phyloP scores from a whole-genome alignment of 768 basidiomycete genomes.

The Phylloporus rhodoxanthus region DNA sequence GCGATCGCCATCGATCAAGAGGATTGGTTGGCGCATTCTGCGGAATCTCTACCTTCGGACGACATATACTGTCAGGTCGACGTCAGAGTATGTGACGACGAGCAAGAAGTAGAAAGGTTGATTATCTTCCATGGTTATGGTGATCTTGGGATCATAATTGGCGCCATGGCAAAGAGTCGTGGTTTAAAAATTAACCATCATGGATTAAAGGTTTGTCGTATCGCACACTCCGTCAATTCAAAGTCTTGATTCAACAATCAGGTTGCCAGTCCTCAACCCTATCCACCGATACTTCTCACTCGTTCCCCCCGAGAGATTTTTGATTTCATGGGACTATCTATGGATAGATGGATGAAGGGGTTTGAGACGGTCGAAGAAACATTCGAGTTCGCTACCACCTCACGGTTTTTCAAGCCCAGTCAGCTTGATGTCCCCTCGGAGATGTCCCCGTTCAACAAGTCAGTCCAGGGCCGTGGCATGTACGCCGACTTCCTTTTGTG shows the following conservation, averaged over 20 bases:
- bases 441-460: constrained; percentile 37
- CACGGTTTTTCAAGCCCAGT: constrained; percentile 46
- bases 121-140: constrained; percentile 61
- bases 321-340: constrained; percentile 52
- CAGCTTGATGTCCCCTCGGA: constrained; percentile 28
- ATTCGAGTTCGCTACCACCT: constrained; percentile 54
- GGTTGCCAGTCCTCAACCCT: constrained; percentile 26
- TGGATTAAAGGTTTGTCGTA: constrained; percentile 50
- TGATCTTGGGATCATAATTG: constrained; percentile 67
- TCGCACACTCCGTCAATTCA: constrained; percentile 9
- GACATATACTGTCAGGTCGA: constrained; percentile 49
- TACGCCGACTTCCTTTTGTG: constrained; percentile 53
- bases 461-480: constrained; percentile 47
- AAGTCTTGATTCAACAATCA: constrained; percentile 3
- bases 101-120: constrained; percentile 45
- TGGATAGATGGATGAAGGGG: constrained; percentile 45
- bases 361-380: constrained; percentile 49
- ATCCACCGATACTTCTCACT: constrained; percentile 44
- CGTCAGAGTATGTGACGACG: constrained; percentile 50
- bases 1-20: constrained; percentile 43
- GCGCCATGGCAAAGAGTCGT: constrained; percentile 45
- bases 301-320: constrained; percentile 45
- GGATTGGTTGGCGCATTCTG: constrained; percentile 31
- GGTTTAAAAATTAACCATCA: constrained; percentile 47
- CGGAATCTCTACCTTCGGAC: constrained; percentile 3